phyloP scores from a whole-genome alignment of 352 stramenopile genomes.

The Pythium brachiatum region DNA sequence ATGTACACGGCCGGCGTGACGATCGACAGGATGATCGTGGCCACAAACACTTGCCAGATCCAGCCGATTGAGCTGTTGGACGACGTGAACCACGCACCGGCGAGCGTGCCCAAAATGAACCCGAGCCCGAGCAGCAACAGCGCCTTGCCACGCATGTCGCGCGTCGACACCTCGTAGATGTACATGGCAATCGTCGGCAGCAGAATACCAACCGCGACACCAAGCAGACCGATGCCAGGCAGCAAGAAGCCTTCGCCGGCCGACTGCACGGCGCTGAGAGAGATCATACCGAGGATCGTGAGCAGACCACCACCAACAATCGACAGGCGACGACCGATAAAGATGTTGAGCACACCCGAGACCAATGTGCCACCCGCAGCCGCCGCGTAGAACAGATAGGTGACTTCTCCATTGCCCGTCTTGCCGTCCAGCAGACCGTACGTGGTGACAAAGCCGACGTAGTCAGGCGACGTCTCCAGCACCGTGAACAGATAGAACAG shows the following conservation, averaged over 20 bases:
- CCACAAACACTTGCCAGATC: conserved; percentile 85
- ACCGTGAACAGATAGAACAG: conserved; percentile 77
- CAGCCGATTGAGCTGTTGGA: conserved; percentile 74
- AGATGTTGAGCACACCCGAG: conserved; percentile 56
- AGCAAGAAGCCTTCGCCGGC: conserved; percentile 54
- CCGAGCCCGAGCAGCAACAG: conserved; percentile 69
- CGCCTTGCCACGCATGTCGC: conserved; percentile 79
- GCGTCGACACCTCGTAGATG: conserved; percentile 85
- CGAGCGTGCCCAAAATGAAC: conserved; percentile 63
- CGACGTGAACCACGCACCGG: conserved; percentile 63
- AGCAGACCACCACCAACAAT: conserved; percentile 72
- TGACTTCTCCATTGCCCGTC: conserved; percentile 55
- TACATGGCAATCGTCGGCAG: conserved; percentile 76
- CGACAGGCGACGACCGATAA: conserved; percentile 71
- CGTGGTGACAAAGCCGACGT: conserved; percentile 76
- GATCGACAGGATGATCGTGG: conserved; percentile 70
- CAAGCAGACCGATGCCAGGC: conserved; percentile 63
- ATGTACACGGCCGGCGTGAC: conserved; percentile 83
- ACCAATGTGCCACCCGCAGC: conserved; percentile 50
- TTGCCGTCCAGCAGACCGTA: conserved; percentile 65
- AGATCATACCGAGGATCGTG: conserved; percentile 67
- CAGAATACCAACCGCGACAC: conserved; percentile 55
- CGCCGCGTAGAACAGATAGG: conserved; percentile 70
- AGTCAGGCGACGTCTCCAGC: conserved; percentile 69
- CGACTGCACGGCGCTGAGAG: conserved; percentile 55